Evolutionary conservation across 192 early-diverging fungal species (phyloP).

Genomic region (Rhizoclosmatium globosum): DNA sequence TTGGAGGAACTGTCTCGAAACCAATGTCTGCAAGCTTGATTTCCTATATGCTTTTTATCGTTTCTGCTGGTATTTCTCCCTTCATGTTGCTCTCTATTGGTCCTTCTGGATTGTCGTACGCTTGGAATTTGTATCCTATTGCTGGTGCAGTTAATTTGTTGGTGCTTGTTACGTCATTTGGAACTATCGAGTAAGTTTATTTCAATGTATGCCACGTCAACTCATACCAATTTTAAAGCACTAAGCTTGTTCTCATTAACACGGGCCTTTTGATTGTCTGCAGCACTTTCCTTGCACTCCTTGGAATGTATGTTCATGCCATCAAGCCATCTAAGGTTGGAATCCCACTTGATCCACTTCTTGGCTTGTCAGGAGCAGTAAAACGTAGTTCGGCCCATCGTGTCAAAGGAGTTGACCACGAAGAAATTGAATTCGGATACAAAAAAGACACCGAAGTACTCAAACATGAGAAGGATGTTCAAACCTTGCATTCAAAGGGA

Average conservation of each 20-base stretch:
- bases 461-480: slow-evolving; percentile 31
- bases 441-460: slow-evolving; percentile 36
- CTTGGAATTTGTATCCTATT: slow-evolving; percentile 29
- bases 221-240: not conserved
- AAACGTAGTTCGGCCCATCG: not conserved
- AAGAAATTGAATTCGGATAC: not conserved
- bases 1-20: slow-evolving; percentile 35
- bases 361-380: slow-evolving; percentile 20
- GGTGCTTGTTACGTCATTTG: slow-evolving; percentile 25
- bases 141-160: slow-evolving; percentile 22
- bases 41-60: slow-evolving; percentile 34
- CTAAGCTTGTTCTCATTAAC: slow-evolving; percentile 1
- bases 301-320: slow-evolving; percentile 44
- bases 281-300: slow-evolving; percentile 7
- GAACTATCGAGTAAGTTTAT: not conserved
- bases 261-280: slow-evolving; percentile 22
- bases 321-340: slow-evolving; percentile 38
- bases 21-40: slow-evolving; percentile 27
- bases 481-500: slow-evolving; percentile 15
- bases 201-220: too few relatives aligned
- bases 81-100: slow-evolving; percentile 36
- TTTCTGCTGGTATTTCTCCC: slow-evolving; percentile 28
- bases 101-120: slow-evolving; percentile 20
- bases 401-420: not conserved
- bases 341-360: slow-evolving; percentile 36